These are phyloP conservation scores for Podaxis sp. DNA, from an alignment of 768 basidiomycete species.

Conservation along the genomic window DNA sequence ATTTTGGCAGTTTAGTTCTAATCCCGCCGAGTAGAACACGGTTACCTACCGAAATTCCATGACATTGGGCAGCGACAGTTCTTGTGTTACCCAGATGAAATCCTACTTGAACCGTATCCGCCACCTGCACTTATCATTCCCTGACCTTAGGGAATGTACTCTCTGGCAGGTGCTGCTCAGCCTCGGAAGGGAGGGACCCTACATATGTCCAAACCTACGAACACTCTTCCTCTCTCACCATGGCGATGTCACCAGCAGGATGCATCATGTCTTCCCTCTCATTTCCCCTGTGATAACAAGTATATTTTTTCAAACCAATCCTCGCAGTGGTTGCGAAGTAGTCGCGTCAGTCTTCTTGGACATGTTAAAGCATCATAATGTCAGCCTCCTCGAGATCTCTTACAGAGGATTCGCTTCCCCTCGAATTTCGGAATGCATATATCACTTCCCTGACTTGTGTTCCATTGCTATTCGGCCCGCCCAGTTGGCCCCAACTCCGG, in stretches of 20 bases:
- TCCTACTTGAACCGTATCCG: neutral
- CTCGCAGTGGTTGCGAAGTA: neutral
- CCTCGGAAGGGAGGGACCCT: neutral
- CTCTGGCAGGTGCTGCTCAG: neutral
- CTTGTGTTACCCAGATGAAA: neutral
- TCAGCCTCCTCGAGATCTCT: neutral
- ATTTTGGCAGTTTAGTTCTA: neutral
- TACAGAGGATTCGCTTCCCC: neutral
- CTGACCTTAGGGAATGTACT: neutral
- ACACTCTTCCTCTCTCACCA: neutral
- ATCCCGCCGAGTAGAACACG: no score
- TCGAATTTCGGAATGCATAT: neutral
- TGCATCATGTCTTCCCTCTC: neutral
- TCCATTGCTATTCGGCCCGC: neutral
- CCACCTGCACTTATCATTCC: neutral
- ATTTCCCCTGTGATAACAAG: neutral
- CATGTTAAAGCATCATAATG: neutral
- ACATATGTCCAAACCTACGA: neutral
- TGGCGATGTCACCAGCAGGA: neutral
- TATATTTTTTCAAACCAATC: neutral
- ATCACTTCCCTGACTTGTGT: neutral
- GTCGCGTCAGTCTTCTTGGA: neutral
- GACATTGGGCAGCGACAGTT: neutral
- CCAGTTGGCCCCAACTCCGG: neutral
- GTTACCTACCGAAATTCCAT: neutral